phyloP scores from a whole-genome alignment of 2,329 filamentous ascomycete genomes.

The Thielaviopsis punctulata region DNA sequence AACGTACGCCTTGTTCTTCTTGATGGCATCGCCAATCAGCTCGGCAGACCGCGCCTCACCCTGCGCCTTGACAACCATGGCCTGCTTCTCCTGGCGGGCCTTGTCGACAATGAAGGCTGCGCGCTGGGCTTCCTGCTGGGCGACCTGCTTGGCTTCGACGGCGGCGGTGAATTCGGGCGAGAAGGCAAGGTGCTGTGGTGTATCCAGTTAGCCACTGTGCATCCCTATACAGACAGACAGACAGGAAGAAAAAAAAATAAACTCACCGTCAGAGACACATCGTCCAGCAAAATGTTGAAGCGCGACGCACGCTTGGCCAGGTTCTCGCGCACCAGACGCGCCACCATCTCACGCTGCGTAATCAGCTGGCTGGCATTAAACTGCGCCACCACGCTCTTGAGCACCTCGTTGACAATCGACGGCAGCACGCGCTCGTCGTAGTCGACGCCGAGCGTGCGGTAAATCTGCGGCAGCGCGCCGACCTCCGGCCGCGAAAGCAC shows the following conservation, averaged over 20 bases:
- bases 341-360: constrained; percentile 96
- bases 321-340: constrained; percentile 80
- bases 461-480: constrained; percentile 85
- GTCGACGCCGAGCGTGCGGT: constrained; percentile 84
- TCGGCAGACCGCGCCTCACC: constrained; percentile 97
- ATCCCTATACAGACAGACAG: neutral
- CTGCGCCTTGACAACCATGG: constrained; percentile 94
- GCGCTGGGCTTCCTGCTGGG: constrained; percentile 85
- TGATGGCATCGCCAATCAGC: constrained; percentile 96
- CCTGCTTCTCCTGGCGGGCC: constrained; percentile 97
- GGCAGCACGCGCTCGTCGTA: constrained; percentile 95
- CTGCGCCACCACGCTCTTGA: constrained; percentile 97
- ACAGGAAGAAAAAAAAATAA: neutral
- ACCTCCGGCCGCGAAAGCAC: constrained; percentile 84
- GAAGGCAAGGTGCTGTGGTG: constrained; percentile 47
- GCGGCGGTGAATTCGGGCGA: constrained; percentile 58
- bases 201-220: neutral
- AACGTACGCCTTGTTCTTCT: constrained; percentile 95
- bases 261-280: constrained; percentile 85
- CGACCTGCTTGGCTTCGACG: constrained; percentile 58
- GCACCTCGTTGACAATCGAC: constrained; percentile 94
- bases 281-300: constrained; percentile 94
- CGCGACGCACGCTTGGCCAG: constrained; percentile 75
- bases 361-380: constrained; percentile 98
- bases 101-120: constrained; percentile 98